Percentiles rank a stretch among this genome's conserved stretches.
phyloP scores from a whole-genome alignment of 306 rosid genomes.

The Hippophae gyantsensis region DNA sequence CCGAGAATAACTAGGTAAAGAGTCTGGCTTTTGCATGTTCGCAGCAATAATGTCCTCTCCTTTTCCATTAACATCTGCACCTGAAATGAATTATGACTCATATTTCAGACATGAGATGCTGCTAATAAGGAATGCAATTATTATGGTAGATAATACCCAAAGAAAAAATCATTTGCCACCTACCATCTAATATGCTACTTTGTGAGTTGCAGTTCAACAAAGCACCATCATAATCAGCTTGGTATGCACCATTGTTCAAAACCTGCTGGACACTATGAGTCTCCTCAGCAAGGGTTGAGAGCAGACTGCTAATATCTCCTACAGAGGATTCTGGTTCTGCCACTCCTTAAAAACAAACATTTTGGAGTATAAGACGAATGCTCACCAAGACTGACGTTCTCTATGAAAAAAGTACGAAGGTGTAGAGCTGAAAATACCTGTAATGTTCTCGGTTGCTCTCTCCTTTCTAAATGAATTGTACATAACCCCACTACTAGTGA shows the following conservation, averaged over 20 bases:
- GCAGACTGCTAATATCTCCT: constrained; percentile 18
- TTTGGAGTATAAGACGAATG: neutral
- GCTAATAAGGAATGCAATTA: constrained; percentile 7
- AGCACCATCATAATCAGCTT: constrained; percentile 16
- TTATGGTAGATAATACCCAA: neutral
- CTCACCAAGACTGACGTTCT: neutral
- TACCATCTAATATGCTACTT: constrained; percentile 24
- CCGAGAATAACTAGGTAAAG: constrained; percentile 26
- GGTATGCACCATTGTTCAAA: constrained; percentile 14
- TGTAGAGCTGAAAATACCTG: constrained; percentile 20
- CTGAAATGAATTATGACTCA: constrained; percentile 21
- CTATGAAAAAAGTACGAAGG: neutral
- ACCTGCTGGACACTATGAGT: constrained; percentile 9
- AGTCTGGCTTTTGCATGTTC: constrained; percentile 19
- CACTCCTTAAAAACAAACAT: constrained; percentile 14
- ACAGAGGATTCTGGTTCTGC: constrained; percentile 27
- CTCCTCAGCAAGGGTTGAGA: constrained; percentile 18
- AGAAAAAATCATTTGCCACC: constrained; percentile 4
- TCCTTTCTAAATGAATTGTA: constrained; percentile 25
- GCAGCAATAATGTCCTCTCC: constrained; percentile 17
- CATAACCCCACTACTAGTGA: constrained; percentile 41
- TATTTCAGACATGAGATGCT: neutral
- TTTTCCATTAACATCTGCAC: constrained; percentile 21
- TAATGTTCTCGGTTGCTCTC: constrained; percentile 32
- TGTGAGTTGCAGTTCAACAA: constrained; percentile 20